A percentile compares a stretch with the other conserved stretches of the same genome.
Evolutionary conservation across 2,329 filamentous ascomycete genomes (phyloP).

Genomic region (Trichophyton benhamiae): DNA sequence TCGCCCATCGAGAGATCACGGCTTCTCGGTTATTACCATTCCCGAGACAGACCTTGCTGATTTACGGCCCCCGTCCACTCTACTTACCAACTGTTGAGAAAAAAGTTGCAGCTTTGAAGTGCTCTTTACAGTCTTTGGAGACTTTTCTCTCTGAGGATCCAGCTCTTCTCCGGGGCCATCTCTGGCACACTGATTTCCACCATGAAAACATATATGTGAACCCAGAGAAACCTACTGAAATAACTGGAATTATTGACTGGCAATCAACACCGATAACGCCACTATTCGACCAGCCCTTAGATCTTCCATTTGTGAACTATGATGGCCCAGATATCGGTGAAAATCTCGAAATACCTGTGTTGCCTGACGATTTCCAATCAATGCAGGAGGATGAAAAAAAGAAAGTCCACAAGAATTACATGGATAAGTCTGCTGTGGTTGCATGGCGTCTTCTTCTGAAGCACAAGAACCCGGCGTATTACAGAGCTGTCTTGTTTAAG

Average conservation of each 20-base stretch:
- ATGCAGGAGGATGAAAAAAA: slow-evolving; percentile 15
- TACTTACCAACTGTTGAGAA: slow-evolving; percentile 19
- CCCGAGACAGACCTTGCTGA: slow-evolving; percentile 18
- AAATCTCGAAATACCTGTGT: slow-evolving; percentile 5
- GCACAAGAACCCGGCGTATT: slow-evolving; percentile 8
- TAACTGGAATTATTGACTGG: slow-evolving; percentile 24
- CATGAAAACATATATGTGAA: slow-evolving; percentile 24
- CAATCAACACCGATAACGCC: slow-evolving; percentile 22
- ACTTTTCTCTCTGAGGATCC: slow-evolving; percentile 18
- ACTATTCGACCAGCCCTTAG: slow-evolving; percentile 20
- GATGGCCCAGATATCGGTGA: slow-evolving; percentile 12
- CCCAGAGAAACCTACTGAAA: slow-evolving; percentile 17
- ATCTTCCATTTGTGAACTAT: slow-evolving; percentile 20
- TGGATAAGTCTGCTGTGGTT: slow-evolving; percentile 6
- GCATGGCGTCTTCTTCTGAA: slow-evolving; percentile 11
- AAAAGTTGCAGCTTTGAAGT: slow-evolving; percentile 19
- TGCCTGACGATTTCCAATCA: slow-evolving; percentile 12
- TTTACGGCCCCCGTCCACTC: slow-evolving; percentile 20
- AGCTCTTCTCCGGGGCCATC: slow-evolving; percentile 11
- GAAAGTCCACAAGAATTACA: slow-evolving; percentile 18
- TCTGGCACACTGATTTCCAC: slow-evolving; percentile 21
- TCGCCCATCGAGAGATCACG: slow-evolving; percentile 17
- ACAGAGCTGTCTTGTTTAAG: slow-evolving; percentile 9
- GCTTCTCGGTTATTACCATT: slow-evolving; percentile 15
- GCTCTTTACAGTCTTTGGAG: slow-evolving; percentile 17